phyloP scores from a whole-genome alignment of 805 yeast species.

The Candida succiphila region DNA sequence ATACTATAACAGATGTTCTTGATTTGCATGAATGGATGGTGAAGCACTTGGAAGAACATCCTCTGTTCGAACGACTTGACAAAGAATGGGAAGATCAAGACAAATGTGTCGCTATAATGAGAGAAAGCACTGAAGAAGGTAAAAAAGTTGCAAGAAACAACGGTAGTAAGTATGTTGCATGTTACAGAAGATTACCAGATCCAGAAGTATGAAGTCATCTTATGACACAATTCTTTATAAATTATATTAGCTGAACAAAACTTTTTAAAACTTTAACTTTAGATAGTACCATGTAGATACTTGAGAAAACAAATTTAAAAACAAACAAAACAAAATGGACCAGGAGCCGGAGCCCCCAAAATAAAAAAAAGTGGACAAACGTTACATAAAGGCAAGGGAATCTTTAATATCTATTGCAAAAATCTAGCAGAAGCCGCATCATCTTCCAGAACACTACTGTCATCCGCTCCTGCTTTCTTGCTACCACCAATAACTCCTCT shows the following conservation, averaged over 20 bases:
- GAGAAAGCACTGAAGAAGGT: slow-evolving; percentile 94
- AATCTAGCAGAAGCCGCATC: slow-evolving; percentile 20
- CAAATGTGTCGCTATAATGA: slow-evolving; percentile 79
- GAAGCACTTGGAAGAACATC: slow-evolving; percentile 81
- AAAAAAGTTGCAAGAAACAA: slow-evolving; percentile 88
- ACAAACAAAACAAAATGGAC: too few relatives aligned
- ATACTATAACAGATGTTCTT: slow-evolving; percentile 92
- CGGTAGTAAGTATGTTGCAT: slow-evolving; percentile 83
- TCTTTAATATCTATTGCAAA: slow-evolving; percentile 3
- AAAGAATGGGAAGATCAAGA: slow-evolving; percentile 76
- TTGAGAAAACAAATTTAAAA: too few relatives aligned
- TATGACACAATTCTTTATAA: neutral
- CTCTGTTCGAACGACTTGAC: slow-evolving; percentile 73
- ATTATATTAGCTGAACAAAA: neutral
- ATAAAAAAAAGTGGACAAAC: too few relatives aligned
- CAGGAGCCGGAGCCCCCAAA: too few relatives aligned
- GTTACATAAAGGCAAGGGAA: too few relatives aligned
- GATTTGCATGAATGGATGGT: slow-evolving; percentile 97
- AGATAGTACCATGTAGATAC: neutral
- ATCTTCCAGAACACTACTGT: slow-evolving; percentile 11
- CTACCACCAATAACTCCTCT: too few relatives aligned
- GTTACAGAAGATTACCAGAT: slow-evolving; percentile 64
- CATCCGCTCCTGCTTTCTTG: slow-evolving; percentile 12
- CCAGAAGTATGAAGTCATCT: slow-evolving; percentile 33
- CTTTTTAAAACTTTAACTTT: neutral